These are phyloP conservation scores for Wallacemonas sp. DNA, from an alignment of 208 protist species.

Conservation along the genomic window DNA sequence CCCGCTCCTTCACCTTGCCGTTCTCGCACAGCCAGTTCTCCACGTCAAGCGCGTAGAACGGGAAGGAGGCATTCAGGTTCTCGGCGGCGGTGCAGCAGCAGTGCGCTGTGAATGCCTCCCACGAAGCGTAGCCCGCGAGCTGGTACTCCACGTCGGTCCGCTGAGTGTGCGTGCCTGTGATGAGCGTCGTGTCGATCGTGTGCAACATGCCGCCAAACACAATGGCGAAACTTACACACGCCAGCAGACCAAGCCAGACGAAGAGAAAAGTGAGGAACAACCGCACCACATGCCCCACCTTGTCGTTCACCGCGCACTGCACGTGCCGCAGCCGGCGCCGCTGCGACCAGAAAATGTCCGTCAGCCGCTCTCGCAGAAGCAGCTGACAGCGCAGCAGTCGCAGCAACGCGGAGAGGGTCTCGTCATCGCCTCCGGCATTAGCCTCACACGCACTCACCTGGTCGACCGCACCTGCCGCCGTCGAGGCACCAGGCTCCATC, in stretches of 20 bases:
- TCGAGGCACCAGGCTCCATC: neutral
- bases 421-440: neutral
- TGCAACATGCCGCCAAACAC: slow-evolving; percentile 50
- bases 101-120: slow-evolving; percentile 47
- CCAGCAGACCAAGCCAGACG: slow-evolving; percentile 38
- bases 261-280: slow-evolving; percentile 50
- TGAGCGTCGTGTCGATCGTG: slow-evolving; percentile 29
- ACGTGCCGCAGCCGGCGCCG: slow-evolving; percentile 28
- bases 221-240: slow-evolving; percentile 39
- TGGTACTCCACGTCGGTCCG: slow-evolving; percentile 8
- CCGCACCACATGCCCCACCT: slow-evolving; percentile 37
- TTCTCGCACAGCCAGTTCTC: slow-evolving; percentile 78
- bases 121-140: slow-evolving; percentile 54
- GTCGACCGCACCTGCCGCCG: too few relatives aligned
- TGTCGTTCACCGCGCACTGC: slow-evolving; percentile 55
- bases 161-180: slow-evolving; percentile 24
- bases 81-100: slow-evolving; percentile 59
- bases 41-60: slow-evolving; percentile 61
- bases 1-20: slow-evolving; percentile 66
- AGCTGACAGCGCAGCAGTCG: slow-evolving; percentile 42
- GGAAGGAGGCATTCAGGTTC: slow-evolving; percentile 22
- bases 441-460: too few relatives aligned
- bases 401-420: slow-evolving; percentile 5
- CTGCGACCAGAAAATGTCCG: slow-evolving; percentile 37
- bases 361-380: slow-evolving; percentile 49